Conservation (phyloP, 129 eudicot genomes). For the Lactuca saligna region DNA sequence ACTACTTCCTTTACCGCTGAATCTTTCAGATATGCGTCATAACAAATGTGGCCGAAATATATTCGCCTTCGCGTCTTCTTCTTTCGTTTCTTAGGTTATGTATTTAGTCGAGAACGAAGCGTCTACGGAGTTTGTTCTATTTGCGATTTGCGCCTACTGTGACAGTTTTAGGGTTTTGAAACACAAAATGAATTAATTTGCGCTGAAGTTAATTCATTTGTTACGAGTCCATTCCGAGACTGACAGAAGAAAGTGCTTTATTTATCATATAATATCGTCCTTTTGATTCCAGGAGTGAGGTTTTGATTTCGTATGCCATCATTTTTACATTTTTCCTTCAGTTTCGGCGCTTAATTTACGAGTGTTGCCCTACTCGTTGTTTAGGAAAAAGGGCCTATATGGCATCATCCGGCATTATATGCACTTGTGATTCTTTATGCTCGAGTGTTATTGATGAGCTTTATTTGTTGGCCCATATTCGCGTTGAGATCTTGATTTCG, state of each 20-base stretch:
- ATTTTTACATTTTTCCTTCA: slow-evolving; percentile 2
- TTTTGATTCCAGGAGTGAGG: slow-evolving; percentile 13
- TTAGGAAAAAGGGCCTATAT: not conserved
- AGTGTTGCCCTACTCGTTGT: not conserved
- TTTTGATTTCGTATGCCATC: slow-evolving; percentile 4
- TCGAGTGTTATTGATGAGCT: not conserved
- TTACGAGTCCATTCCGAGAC: not conserved
- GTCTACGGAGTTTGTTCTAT: not conserved
- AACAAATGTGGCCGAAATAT: not conserved
- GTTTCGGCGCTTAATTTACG: slow-evolving; percentile 4
- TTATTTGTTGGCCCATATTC: not conserved
- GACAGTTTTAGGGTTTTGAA: slow-evolving; percentile 28
- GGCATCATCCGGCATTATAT: not conserved
- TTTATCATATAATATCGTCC: not conserved
- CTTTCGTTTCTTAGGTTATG: slow-evolving; percentile 4
- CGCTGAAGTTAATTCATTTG: not conserved
- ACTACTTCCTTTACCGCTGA: slow-evolving; percentile 7
- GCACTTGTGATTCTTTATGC: not conserved
- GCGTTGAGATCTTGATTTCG: not conserved
- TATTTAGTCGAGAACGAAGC: not conserved
- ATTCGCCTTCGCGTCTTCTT: not conserved
- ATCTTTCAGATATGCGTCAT: slow-evolving; percentile 1
- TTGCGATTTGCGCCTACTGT: slow-evolving; percentile 12
- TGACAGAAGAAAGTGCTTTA: slow-evolving; percentile 12
- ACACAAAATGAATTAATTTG: not conserved